Evolutionary conservation across 805 yeast genomes (phyloP).

Genomic region (Ogataea degrootiae): DNA sequence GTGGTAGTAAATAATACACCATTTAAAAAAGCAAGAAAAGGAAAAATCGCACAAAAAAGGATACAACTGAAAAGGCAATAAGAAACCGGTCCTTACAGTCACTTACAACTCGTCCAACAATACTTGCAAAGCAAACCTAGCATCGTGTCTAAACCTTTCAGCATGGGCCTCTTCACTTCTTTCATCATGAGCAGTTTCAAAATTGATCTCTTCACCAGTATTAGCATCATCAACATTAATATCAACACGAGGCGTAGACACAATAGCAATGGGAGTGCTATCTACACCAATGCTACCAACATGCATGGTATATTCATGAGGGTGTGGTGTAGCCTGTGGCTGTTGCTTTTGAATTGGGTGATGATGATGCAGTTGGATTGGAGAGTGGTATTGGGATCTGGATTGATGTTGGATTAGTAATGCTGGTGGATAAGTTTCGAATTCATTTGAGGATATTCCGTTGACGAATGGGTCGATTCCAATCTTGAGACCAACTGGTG

Average conservation of each 20-base stretch:
- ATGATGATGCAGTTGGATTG: conserved; percentile 5
- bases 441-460: conserved; percentile 24
- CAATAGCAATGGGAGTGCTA: too few species aligned
- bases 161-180: neutral
- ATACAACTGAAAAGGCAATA: neutral
- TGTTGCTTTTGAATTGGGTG: neutral
- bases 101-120: conserved; percentile 18
- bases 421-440: conserved; percentile 17
- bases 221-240: conserved; percentile 2
- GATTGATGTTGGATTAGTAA: conserved; percentile 1
- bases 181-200: too few species aligned
- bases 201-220: neutral
- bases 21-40: too few species aligned
- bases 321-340: neutral
- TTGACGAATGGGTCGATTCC: conserved; percentile 28
- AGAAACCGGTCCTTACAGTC: neutral
- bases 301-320: neutral
- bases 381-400: neutral
- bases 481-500: conserved; percentile 21
- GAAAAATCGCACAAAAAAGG: too few species aligned
- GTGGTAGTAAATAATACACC: too few species aligned
- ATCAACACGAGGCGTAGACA: too few species aligned
- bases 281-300: neutral
- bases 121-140: conserved; percentile 25
- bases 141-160: conserved; percentile 16